Evolutionary conservation across 139 green algal genomes (phyloP), one percentile per base, ranked within the genome.

Genomic region (Nannochloris sp.): DNA sequence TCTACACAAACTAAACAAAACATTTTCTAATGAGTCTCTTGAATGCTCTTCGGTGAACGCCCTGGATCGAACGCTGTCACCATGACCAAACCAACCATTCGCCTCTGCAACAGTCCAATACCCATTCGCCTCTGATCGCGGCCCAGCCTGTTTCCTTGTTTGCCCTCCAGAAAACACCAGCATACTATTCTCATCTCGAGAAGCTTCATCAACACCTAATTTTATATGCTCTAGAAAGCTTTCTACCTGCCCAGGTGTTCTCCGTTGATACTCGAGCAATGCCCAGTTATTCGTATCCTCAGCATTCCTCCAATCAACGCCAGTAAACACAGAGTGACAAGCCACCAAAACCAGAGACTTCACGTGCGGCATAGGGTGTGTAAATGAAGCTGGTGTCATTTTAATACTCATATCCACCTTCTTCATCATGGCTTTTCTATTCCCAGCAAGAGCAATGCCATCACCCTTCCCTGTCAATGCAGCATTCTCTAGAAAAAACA

Each of bases 1-100:
- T 31, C 83, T 79, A 75, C 91, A 96, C 2, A 97, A 66, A 40
- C 74, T 80, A 76, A 97, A 96, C 17, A 96, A 63, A 40, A 97
- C 57, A 75, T 97, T 97, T 68, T 97, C 90, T 67, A 94, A 89
- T 49, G 75, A 88, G 79, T 97, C 91, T 2, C 90, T 79, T 2
- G 89, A 86, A 37, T 87, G 78, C 66, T 96, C 89, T 74, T 70
- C 57, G 10, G 50, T 69, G 36, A 66, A 76, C 0, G 73, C 77
- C 2, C 80, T 62, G 5, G 69, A 43, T 26, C 72, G 62, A 13
- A 85, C 83, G 11, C 62, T 65, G 0, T 29, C 12, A 1, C 25
- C 8, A 53, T 75, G 65, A 4, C 77, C 77, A 57, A 78, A 92
- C 85, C 85, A 92, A 5, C 53, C 40, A 5, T 73, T 72, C 10